Base-by-base conservation (phyloP, 2,329 filamentous ascomycete genomes). In the Cytospora paraplurivora region DNA sequence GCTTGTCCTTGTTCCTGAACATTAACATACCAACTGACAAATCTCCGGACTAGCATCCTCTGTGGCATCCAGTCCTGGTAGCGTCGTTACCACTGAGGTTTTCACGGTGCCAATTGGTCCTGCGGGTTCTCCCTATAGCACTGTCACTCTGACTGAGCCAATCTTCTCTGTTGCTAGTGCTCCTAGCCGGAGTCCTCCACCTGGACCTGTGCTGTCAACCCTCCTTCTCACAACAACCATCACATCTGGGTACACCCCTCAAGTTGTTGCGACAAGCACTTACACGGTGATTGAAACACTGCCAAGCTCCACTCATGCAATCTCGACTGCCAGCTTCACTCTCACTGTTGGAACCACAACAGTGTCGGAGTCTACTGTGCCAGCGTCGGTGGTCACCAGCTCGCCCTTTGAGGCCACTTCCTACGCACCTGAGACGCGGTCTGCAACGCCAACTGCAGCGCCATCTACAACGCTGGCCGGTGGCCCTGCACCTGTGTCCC, bases 261-360 rank as follows among this genome's bases (percentile, higher is more conserved):
- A 66, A 44, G 62, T 66, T 32, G 54, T 66, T 33, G 62, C 38
- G 64, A 66, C 64, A 17, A 66, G 62, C 35, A 64, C 64, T 32
- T 66, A 58, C 21, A 66, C 64, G 7, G 64, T 66, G n/a, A 56
- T 66, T 32, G 64, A 64, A 57, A 59, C 64, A 12, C 49, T 59
- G 27, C 6, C 57, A 34, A 57, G 54, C 47, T 21, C 53, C 12
- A 51, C 35, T 21, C 17, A n/a, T n/a, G 54, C 67, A 5, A 41
- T 64, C 54, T 58, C 62, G n/a, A 71, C 69, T 19, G 69, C 68
- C n/a, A 67, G 63, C 57, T 71, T 69, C 33, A 67, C 66, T 6
- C 56, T 67, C 49, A 64, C 61, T 37, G 13, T 67, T 19, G 65
- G 60, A 21, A 67, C 63, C 15, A 56, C 38, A 32, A 52, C 56